phyloP scores from a whole-genome alignment of 129 eudicot species.

The Ambrosia artemisiifolia region DNA sequence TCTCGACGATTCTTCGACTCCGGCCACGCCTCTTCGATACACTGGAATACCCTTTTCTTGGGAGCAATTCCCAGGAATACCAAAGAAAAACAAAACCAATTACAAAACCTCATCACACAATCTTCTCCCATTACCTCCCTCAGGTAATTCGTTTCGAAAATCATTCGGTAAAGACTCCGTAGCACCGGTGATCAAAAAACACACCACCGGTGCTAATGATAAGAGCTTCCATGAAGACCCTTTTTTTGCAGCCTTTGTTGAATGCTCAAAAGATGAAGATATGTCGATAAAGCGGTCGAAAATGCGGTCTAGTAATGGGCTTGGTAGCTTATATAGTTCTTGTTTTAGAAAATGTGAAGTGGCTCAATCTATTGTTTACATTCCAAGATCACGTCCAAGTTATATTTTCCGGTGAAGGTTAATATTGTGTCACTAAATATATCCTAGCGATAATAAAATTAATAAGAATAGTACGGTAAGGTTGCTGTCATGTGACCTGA shows the following conservation, averaged over 20 bases:
- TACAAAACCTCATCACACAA: neutral
- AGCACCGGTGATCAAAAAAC: conserved; percentile 24
- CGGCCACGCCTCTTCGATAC: conserved; percentile 39
- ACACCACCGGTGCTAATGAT: neutral
- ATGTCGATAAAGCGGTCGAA: conserved; percentile 27
- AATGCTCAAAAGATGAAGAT: conserved; percentile 58
- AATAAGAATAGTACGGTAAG: too few relatives aligned
- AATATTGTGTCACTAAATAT: too few relatives aligned
- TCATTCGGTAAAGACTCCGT: conserved; percentile 16
- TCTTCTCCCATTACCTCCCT: conserved; percentile 58
- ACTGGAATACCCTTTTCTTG: conserved; percentile 65
- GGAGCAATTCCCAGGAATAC: conserved; percentile 80
- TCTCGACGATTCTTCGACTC: conserved; percentile 29
- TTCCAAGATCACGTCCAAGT: conserved; percentile 40
- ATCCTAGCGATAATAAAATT: too few relatives aligned
- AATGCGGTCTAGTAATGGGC: conserved; percentile 26
- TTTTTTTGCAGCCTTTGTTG: conserved; percentile 59
- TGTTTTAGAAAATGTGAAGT: conserved; percentile 53
- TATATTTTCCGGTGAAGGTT: conserved; percentile 1
- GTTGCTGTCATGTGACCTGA: too few relatives aligned
- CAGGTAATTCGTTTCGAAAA: conserved; percentile 17
- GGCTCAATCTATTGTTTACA: conserved; percentile 59
- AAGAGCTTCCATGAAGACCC: conserved; percentile 48
- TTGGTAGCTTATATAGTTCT: conserved; percentile 38
- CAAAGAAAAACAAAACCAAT: conserved; percentile 31